A percentile compares a stretch with the other conserved stretches of the same genome.
These are phyloP conservation scores for Fusarium robinianum DNA, from an alignment of 2,329 filamentous ascomycete genomes.

Conservation along the genomic window DNA sequence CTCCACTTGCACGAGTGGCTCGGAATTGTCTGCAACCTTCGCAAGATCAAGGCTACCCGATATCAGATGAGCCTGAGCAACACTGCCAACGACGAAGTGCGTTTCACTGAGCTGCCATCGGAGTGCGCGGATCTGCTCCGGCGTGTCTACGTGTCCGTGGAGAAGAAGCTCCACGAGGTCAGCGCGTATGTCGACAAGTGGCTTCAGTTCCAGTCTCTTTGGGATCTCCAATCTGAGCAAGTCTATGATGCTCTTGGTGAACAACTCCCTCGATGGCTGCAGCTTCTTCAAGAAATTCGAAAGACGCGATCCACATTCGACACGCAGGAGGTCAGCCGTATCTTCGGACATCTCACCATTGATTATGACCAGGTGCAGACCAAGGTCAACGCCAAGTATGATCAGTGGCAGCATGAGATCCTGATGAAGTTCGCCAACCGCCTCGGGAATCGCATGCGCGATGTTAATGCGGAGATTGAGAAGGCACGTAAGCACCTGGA, in stretches of 20 bases:
- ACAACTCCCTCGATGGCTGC: slow-evolving; percentile 89
- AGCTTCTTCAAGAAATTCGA: slow-evolving; percentile 94
- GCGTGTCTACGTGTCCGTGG: slow-evolving; percentile 80
- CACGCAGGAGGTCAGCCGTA: slow-evolving; percentile 89
- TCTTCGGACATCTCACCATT: slow-evolving; percentile 92
- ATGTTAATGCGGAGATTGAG: slow-evolving; percentile 89
- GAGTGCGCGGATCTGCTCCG: slow-evolving; percentile 80
- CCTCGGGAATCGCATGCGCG: slow-evolving; percentile 86
- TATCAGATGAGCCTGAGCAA: slow-evolving; percentile 88
- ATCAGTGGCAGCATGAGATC: slow-evolving; percentile 99
- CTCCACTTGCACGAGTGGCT: slow-evolving; percentile 92
- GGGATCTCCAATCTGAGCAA: slow-evolving; percentile 95
- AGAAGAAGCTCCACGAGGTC: slow-evolving; percentile 80
- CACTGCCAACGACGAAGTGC: slow-evolving; percentile 64
- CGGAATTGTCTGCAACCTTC: slow-evolving; percentile 86
- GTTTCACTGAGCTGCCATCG: slow-evolving; percentile 83
- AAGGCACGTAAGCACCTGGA: slow-evolving; percentile 90
- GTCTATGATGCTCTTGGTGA: slow-evolving; percentile 92
- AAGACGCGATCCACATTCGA: slow-evolving; percentile 97
- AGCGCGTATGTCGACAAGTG: slow-evolving; percentile 92
- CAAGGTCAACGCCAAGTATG: slow-evolving; percentile 98
- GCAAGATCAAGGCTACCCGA: slow-evolving; percentile 91
- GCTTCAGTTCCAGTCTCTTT: slow-evolving; percentile 97
- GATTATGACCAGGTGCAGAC: slow-evolving; percentile 99
- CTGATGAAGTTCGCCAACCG: slow-evolving; percentile 89